Evolutionary conservation across 768 basidiomycete species (phyloP).

Genomic region (Hortiboletus campestris): DNA sequence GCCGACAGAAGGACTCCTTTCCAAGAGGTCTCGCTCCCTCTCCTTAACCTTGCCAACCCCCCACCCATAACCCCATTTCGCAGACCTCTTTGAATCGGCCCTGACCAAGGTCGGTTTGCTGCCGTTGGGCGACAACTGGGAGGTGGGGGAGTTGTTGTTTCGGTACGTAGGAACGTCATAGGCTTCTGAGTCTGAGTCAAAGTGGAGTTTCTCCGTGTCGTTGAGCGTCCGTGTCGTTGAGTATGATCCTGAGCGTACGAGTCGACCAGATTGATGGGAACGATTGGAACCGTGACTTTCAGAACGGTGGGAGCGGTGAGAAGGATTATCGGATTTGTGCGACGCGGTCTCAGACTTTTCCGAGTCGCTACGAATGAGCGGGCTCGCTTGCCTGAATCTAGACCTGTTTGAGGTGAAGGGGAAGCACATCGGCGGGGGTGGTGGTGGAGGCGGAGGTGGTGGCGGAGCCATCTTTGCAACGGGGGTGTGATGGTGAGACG

Average conservation of each 20-base stretch:
- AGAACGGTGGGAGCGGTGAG: conserved; percentile 28
- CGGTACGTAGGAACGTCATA: conserved; percentile 41
- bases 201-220: conserved; percentile 48
- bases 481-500: conserved; percentile 15
- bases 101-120: conserved; percentile 47
- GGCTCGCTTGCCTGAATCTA: conserved; percentile 28
- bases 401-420: conserved; percentile 43
- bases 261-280: conserved; percentile 24
- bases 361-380: conserved; percentile 34
- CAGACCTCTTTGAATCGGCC: conserved; percentile 56
- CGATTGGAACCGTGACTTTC: conserved; percentile 20
- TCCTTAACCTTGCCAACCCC: conserved; percentile 57
- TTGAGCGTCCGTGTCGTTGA: conserved; percentile 43
- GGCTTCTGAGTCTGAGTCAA: conserved; percentile 59
- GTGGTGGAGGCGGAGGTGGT: conserved; percentile 51
- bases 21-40: conserved; percentile 37
- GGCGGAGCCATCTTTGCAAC: conserved; percentile 46
- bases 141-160: conserved; percentile 40
- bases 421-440: conserved; percentile 55
- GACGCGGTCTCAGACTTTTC: conserved; percentile 47
- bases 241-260: conserved; percentile 42
- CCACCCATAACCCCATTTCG: conserved; percentile 72
- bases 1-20: conserved; percentile 32
- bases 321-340: conserved; percentile 29
- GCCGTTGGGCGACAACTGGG: conserved; percentile 36